These are phyloP conservation scores for Gentiana dahurica DNA, from an alignment of 257 asterid species.

Conservation along the genomic window DNA sequence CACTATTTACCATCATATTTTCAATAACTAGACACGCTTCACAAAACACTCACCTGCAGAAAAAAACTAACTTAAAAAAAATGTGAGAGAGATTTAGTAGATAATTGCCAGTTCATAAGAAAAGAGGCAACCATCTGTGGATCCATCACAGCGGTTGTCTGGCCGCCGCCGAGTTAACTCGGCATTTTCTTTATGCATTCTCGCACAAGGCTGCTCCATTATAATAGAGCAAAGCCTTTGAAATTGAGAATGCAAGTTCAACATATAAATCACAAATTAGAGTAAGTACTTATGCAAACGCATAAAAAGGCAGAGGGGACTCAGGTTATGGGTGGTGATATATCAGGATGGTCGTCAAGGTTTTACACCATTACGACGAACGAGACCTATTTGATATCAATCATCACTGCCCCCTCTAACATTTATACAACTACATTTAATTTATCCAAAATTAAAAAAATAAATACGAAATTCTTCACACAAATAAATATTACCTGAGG, in stretches of 20 bases:
- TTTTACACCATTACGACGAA: slow-evolving; percentile 27
- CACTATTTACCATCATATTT: too few species aligned
- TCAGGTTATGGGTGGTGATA: slow-evolving; percentile 50
- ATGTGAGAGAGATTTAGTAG: slow-evolving; percentile 26
- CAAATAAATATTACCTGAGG: too few species aligned
- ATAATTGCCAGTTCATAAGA: slow-evolving; percentile 2
- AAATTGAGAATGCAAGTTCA: slow-evolving; percentile 8
- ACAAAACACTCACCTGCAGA: too few species aligned
- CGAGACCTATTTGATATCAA: slow-evolving; percentile 21
- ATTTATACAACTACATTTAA: too few species aligned
- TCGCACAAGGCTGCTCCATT: slow-evolving; percentile 10
- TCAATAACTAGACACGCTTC: too few species aligned
- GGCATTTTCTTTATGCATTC: slow-evolving; percentile 22
- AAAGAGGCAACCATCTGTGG: slow-evolving; percentile 20
- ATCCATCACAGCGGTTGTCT: slow-evolving; percentile 36
- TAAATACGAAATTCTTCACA: too few species aligned
- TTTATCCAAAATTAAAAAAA: too few species aligned
- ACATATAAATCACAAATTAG: too few species aligned
- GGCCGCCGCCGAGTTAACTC: slow-evolving; percentile 27
- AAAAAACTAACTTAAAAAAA: too few species aligned
- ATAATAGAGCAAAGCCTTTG: slow-evolving; percentile 13
- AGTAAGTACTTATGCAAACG: too few species aligned
- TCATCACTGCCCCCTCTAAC: too few species aligned
- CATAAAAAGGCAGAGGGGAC: slow-evolving; percentile 7
- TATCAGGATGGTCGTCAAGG: slow-evolving; percentile 43